Conservation (phyloP, 2,329 filamentous ascomycete species). For the Monilinia polystroma region DNA sequence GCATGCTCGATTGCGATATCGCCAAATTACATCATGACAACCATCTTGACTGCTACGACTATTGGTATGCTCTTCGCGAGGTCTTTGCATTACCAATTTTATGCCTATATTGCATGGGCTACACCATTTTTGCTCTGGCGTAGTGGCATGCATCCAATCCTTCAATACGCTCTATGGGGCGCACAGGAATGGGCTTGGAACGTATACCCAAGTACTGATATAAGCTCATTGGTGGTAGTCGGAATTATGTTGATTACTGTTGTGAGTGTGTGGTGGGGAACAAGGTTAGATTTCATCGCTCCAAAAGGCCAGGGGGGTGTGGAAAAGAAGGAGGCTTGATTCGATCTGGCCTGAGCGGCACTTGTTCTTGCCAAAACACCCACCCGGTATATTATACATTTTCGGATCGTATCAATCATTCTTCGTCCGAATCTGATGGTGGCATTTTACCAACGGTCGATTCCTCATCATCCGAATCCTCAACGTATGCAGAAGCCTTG, state of each 20-base stretch:
- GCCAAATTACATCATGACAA: constrained; percentile 60
- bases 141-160: constrained; percentile 57
- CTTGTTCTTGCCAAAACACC: background rate
- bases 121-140: constrained; percentile 70
- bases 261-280: constrained; percentile 41
- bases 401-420: constrained; percentile 45
- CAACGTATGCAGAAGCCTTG: constrained; percentile 59
- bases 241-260: constrained; percentile 67
- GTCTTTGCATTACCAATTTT: constrained; percentile 75
- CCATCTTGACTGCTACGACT: constrained; percentile 60
- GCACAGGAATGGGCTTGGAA: constrained; percentile 75
- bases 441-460: constrained; percentile 84
- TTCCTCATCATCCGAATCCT: constrained; percentile 72
- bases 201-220: constrained; percentile 65
- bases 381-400: background rate
- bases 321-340: constrained; percentile 34
- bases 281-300: constrained; percentile 38
- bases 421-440: constrained; percentile 72
- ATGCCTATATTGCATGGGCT: constrained; percentile 70
- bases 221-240: constrained; percentile 68
- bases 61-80: constrained; percentile 70
- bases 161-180: constrained; percentile 60
- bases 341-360: constrained; percentile 16
- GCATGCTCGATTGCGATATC: constrained; percentile 53
- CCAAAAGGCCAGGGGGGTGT: constrained; percentile 33